Conservation (phyloP, 1,139 yeast genomes). For the Groenewaldozyma auringiensis region DNA sequence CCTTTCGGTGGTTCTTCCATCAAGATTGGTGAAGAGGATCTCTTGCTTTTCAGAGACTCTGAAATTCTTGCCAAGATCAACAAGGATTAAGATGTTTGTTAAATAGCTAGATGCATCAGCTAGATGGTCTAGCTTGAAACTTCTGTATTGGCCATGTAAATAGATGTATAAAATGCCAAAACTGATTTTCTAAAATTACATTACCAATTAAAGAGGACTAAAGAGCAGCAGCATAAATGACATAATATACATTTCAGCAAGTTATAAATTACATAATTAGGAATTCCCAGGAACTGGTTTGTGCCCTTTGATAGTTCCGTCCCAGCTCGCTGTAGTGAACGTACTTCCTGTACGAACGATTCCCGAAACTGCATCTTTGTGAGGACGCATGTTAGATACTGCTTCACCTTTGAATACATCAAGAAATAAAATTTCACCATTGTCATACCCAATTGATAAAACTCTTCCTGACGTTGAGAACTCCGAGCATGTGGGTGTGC, state of each 20-base stretch:
- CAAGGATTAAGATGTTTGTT: slow-evolving; percentile 24
- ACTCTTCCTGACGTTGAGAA: slow-evolving; percentile 72
- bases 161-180: slow-evolving; percentile 4
- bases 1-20: slow-evolving; percentile 81
- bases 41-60: slow-evolving; percentile 59
- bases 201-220: not conserved
- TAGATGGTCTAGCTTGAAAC: not conserved
- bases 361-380: slow-evolving; percentile 52
- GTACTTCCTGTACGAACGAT: slow-evolving; percentile 63
- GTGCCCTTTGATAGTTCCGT: slow-evolving; percentile 24
- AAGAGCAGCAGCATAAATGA: not conserved
- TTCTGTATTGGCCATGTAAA: slow-evolving; percentile 2
- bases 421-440: slow-evolving; percentile 70
- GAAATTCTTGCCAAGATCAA: slow-evolving; percentile 89
- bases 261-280: not conserved
- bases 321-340: slow-evolving; percentile 33
- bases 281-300: slow-evolving; percentile 3
- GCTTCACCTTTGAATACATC: slow-evolving; percentile 61
- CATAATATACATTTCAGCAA: not conserved
- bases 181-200: not conserved
- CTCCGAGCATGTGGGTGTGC: slow-evolving; percentile 43
- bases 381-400: slow-evolving; percentile 56
- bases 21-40: slow-evolving; percentile 67
- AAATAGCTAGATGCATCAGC: not conserved
- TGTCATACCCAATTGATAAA: slow-evolving; percentile 68